These are phyloP conservation scores for Dactylellina sp. DNA, from an alignment of 2,329 filamentous ascomycete species.

Conservation along the genomic window DNA sequence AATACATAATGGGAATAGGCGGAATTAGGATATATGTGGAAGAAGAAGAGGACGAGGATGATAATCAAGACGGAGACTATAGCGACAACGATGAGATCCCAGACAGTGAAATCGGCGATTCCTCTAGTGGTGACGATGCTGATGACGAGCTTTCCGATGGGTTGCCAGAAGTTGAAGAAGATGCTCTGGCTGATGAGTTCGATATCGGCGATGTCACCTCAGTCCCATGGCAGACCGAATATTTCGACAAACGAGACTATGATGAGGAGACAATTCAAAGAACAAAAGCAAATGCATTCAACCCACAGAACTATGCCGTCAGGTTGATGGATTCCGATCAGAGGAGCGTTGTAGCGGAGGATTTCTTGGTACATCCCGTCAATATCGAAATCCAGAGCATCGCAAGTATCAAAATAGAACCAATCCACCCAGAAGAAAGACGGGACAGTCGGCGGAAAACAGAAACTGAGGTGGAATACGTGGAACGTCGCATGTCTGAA, in stretches of 20 bases:
- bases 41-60: not conserved
- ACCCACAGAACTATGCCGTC: not conserved
- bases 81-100: not conserved
- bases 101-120: not conserved
- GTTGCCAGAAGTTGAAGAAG: too few relatives aligned
- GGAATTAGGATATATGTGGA: not conserved
- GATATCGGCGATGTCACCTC: not conserved
- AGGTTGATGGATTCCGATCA: not conserved
- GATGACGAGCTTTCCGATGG: too few relatives aligned
- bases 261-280: not conserved
- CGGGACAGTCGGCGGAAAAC: not conserved
- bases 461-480: not conserved
- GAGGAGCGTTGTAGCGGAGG: not conserved
- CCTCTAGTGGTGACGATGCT: too few relatives aligned
- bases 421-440: not conserved
- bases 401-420: not conserved
- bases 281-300: not conserved
- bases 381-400: not conserved
- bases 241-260: not conserved
- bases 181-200: too few relatives aligned
- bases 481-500: not conserved
- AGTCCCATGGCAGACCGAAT: not conserved
- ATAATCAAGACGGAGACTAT: not conserved
- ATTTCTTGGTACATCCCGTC: too few relatives aligned
- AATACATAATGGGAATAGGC: not conserved